Conservation (phyloP, 441 rosid species). For the Populus hybrid region DNA sequence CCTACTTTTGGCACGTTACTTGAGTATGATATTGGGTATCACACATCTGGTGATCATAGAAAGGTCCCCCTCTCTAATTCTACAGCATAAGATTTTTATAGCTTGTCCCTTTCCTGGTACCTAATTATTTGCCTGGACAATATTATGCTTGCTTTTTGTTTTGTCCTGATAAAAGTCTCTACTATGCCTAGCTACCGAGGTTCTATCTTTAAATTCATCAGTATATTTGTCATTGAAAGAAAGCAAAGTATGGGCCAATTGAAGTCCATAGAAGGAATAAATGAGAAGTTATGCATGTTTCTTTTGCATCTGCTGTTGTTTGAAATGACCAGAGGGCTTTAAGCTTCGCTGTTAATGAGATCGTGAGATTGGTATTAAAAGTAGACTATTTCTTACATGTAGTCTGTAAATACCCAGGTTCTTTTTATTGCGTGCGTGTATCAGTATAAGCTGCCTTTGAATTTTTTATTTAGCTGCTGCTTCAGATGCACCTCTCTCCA, state of each 20-base stretch:
- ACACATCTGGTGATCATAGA: conserved; percentile 56
- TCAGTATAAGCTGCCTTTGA: too few species aligned
- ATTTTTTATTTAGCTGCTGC: too few species aligned
- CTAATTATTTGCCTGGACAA: neutral
- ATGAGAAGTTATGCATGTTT: neutral
- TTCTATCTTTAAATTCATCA: neutral
- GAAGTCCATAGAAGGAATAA: neutral
- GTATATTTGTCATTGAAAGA: neutral
- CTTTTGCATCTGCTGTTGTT: neutral
- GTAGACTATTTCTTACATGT: neutral
- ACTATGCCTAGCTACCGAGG: neutral
- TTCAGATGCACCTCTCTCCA: too few species aligned
- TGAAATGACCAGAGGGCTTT: neutral
- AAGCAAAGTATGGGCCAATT: neutral
- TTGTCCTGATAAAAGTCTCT: neutral
- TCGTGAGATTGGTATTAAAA: neutral
- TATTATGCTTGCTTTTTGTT: neutral
- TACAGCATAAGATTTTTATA: neutral
- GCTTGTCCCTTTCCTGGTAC: neutral
- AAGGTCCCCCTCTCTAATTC: conserved; percentile 28
- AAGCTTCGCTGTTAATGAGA: neutral
- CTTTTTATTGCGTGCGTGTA: too few species aligned
- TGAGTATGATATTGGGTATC: conserved; percentile 52
- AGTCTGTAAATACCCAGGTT: too few species aligned
- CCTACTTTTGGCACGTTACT: conserved; percentile 37